phyloP scores from a whole-genome alignment of 352 stramenopile genomes.

The Lagenidium sp. region DNA sequence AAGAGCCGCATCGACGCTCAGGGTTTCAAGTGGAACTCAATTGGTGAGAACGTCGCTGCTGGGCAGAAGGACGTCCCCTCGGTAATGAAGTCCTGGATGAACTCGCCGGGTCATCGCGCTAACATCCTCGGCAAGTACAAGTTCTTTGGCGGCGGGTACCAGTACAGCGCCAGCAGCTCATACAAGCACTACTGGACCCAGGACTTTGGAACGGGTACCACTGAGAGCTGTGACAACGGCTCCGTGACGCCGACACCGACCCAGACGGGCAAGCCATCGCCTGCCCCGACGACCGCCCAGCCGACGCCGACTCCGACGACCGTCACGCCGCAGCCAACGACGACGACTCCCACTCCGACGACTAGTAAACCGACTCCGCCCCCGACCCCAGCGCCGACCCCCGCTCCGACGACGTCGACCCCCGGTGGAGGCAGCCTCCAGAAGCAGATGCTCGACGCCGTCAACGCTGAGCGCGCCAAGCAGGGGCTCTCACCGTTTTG shows the following conservation, averaged over 20 bases:
- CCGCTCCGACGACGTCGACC: background rate
- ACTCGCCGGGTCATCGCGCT: slow-evolving; percentile 8
- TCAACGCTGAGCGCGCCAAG: slow-evolving; percentile 34
- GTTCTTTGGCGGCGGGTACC: background rate
- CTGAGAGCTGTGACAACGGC: background rate
- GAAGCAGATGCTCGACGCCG: slow-evolving; percentile 27
- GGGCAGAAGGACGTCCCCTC: slow-evolving; percentile 7
- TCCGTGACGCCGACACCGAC: background rate
- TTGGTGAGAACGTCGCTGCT: slow-evolving; percentile 17
- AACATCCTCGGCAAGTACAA: background rate
- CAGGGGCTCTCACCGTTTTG: slow-evolving; percentile 23
- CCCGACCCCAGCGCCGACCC: background rate
- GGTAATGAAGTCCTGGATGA: slow-evolving; percentile 16
- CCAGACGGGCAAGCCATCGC: background rate
- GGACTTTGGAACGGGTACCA: background rate
- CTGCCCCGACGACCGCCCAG: background rate
- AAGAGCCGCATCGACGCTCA: slow-evolving; percentile 16
- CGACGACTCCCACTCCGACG: background rate
- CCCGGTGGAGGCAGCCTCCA: background rate
- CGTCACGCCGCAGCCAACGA: background rate
- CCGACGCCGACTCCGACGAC: background rate
- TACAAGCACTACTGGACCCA: background rate
- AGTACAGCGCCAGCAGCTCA: background rate
- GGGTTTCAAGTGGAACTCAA: slow-evolving; percentile 16
- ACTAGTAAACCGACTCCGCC: background rate